phyloP scores from a whole-genome alignment of 805 yeast genomes.

The Ogataea ramenticola region DNA sequence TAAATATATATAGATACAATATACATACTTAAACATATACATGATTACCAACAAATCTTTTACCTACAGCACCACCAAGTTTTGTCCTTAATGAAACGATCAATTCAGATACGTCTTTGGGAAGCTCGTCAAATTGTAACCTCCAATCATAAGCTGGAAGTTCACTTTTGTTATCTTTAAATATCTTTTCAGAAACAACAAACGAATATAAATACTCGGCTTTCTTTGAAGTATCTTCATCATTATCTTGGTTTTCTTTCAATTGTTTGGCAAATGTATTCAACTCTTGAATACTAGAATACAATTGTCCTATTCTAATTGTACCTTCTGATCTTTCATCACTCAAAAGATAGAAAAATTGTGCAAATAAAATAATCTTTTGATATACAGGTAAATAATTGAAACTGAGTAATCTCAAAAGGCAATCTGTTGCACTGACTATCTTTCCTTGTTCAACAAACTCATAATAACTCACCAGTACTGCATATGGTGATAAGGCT shows the following conservation, averaged over 20 bases:
- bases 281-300: not conserved
- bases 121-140: not conserved
- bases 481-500: slow-evolving; percentile 65
- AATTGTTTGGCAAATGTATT: not conserved
- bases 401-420: slow-evolving; percentile 38
- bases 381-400: slow-evolving; percentile 43
- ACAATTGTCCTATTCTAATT: not conserved
- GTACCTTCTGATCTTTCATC: not conserved
- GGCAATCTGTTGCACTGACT: slow-evolving; percentile 18
- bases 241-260: not conserved
- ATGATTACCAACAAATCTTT: not conserved
- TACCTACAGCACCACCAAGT: not conserved
- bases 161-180: not conserved
- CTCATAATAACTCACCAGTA: slow-evolving; percentile 43
- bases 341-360: not conserved
- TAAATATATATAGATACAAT: too few relatives aligned
- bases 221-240: not conserved
- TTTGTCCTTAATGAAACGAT: not conserved
- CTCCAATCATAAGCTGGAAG: slow-evolving; percentile 1
- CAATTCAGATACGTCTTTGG: not conserved
- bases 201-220: not conserved
- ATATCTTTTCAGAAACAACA: not conserved
- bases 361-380: not conserved
- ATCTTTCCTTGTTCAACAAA: slow-evolving; percentile 12
- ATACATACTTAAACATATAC: not conserved